Evolutionary conservation across 164 flowering plant species (phyloP), one percentile per base, ranked within the genome.

Genomic region (Macadamia tetraphylla): DNA sequence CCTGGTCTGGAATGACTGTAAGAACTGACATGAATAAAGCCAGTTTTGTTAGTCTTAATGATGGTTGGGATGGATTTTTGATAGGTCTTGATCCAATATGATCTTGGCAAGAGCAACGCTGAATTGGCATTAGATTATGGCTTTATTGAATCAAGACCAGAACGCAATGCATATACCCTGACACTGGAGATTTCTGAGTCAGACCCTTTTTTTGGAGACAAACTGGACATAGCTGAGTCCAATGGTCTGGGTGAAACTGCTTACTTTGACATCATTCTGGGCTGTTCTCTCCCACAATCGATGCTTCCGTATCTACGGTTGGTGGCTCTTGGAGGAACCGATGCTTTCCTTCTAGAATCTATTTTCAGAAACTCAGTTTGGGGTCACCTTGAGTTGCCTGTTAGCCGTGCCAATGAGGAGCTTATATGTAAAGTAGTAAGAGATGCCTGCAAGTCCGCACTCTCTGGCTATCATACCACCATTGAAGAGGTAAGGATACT

Each of bases 61-160:
- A 35, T 5, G 3, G 40, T 35, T 35, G 5, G 40, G 3, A 35
- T 35, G 40, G 40, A 2, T 35, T 35, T 35, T 35, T 57, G 59
- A 46, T 89, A 93, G 98, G 88, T 94, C 68, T 73, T 83, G 61
- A 88, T 91, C 69, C 98, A 94, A 70, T 94, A 94, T 76, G 94
- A 90, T 78, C 65, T 85, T 51, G 81, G 84, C 42, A 91, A 91
- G 80, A 94, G 96, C 83, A 91, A 88, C 72, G 97, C 93, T 18
- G 97, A 91, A 75, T 77, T 91, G 67, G 97, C 96, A 70, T 80
- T 94, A 68, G 95, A 91, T 75, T 94, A 91, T 66, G 98, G 98
- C 3, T 91, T 94, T 75, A 77, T 87, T 51, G 98, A 94, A 48
- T 62, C 83, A 10, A 82, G 68, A 30, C 40, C 89, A 66, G 84